Conservation (phyloP, 2,329 filamentous ascomycete genomes). For the Sporothrix mexicana region DNA sequence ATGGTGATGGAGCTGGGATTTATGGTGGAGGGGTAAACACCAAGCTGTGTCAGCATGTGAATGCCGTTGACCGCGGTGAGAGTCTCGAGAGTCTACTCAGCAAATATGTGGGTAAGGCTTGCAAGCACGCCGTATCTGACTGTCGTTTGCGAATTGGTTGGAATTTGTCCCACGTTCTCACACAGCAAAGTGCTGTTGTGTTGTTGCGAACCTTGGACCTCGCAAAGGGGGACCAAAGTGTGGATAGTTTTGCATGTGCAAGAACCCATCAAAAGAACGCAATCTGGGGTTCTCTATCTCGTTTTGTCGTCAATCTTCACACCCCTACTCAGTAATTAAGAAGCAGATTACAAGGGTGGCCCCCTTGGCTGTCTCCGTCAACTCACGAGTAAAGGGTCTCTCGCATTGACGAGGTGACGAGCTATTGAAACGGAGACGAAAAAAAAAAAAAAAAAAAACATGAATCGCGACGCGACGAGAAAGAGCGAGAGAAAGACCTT, state of each 20-base stretch:
- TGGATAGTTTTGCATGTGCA: slow-evolving; percentile 10
- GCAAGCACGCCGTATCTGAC: not conserved
- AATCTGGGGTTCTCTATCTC: slow-evolving; percentile 3
- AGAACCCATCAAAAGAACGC: slow-evolving; percentile 7
- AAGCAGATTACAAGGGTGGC: not conserved
- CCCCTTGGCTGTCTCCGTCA: not conserved
- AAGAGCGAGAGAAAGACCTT: slow-evolving; percentile 26
- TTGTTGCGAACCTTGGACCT: not conserved
- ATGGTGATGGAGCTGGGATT: not conserved
- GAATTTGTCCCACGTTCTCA: not conserved
- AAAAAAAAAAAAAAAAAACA: not conserved
- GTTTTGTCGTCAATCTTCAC: not conserved
- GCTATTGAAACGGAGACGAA: slow-evolving; percentile 5
- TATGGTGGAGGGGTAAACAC: not conserved
- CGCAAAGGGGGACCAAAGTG: too few relatives aligned
- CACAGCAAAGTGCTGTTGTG: not conserved
- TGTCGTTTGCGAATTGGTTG: not conserved
- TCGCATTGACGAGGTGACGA: slow-evolving; percentile 14
- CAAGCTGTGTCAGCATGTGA: slow-evolving; percentile 16
- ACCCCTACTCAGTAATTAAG: not conserved
- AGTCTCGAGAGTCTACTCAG: not conserved
- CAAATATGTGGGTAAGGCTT: slow-evolving; percentile 2
- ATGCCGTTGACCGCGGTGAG: not conserved
- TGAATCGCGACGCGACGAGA: not conserved
- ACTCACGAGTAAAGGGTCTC: not conserved